Evolutionary conservation across 73 alveolate genomes (phyloP).

Genomic region (Urostyla sp.): DNA sequence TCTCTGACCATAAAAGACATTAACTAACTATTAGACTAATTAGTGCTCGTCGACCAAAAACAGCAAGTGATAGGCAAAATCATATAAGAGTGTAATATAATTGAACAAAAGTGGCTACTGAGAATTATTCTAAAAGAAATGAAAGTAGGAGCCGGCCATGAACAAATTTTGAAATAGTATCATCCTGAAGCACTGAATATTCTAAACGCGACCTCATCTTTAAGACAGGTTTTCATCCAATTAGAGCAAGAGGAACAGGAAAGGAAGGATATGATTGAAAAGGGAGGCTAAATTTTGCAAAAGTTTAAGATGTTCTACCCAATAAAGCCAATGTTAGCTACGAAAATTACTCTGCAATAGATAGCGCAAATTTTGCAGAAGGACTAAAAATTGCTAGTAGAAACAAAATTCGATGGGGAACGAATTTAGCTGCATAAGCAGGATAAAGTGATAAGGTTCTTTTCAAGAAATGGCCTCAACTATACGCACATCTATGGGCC

Average conservation of each 20-base stretch:
- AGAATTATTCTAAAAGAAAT: slow-evolving; percentile 92
- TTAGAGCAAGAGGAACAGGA: slow-evolving; percentile 81
- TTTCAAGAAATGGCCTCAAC: slow-evolving; percentile 92
- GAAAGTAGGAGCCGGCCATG: slow-evolving; percentile 90
- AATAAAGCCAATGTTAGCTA: slow-evolving; percentile 96
- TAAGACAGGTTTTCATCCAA: slow-evolving; percentile 89
- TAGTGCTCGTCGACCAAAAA: slow-evolving; percentile 83
- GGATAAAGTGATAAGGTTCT: slow-evolving; percentile 85
- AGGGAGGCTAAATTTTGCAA: neutral
- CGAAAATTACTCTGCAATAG: slow-evolving; percentile 73
- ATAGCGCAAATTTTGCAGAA: slow-evolving; percentile 63
- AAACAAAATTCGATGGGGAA: slow-evolving; percentile 98
- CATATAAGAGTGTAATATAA: slow-evolving; percentile 80
- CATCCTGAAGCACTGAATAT: slow-evolving; percentile 94
- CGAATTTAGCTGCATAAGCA: slow-evolving; percentile 93
- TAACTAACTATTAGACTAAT: slow-evolving; percentile 82
- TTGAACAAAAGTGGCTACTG: slow-evolving; percentile 93
- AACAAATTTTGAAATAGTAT: slow-evolving; percentile 84
- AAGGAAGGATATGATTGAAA: slow-evolving; percentile 59
- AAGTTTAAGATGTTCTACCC: slow-evolving; percentile 92
- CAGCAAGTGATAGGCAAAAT: slow-evolving; percentile 75
- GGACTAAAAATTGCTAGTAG: slow-evolving; percentile 81
- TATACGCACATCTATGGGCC: slow-evolving; percentile 93
- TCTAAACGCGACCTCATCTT: slow-evolving; percentile 88
- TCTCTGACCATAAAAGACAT: slow-evolving; percentile 76